Evolutionary conservation across 2,329 filamentous ascomycete species (phyloP).

Genomic region (Thelonectria rubi): DNA sequence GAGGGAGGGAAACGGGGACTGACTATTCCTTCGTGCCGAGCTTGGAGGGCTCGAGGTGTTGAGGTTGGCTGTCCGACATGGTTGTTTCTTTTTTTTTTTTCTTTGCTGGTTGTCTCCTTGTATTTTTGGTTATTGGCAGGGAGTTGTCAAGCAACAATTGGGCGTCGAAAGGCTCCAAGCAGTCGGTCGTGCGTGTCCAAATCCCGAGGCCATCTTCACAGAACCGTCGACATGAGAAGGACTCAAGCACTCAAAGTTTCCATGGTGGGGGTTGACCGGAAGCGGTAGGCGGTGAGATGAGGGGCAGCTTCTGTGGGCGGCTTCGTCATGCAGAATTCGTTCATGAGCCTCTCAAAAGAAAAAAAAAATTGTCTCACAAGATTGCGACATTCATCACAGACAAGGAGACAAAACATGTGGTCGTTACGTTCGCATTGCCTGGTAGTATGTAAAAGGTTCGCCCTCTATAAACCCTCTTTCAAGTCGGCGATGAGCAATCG

Average conservation of each 20-base stretch:
- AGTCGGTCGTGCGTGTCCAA: conserved; percentile 6
- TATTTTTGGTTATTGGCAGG: no score
- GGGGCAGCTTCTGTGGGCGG: conserved; percentile 6
- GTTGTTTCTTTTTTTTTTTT: neutral
- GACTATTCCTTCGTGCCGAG: conserved; percentile 94
- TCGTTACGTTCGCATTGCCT: conserved; percentile 28
- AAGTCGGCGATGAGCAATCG: conserved; percentile 9
- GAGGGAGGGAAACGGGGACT: conserved; percentile 44
- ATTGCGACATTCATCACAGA: neutral
- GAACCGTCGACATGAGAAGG: neutral
- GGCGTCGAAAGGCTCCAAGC: neutral
- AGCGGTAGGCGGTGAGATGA: conserved; percentile 40
- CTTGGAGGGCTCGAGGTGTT: conserved; percentile 76
- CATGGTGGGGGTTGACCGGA: conserved; percentile 38
- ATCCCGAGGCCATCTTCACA: conserved; percentile 23
- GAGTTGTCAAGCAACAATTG: no score
- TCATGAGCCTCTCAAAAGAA: neutral
- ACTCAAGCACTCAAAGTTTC: neutral
- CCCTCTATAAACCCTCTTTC: conserved; percentile 20
- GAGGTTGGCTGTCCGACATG: conserved; percentile 55
- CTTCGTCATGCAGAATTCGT: neutral
- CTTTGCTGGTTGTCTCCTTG: no score
- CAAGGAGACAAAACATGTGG: neutral
- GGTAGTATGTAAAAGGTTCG: conserved; percentile 23
- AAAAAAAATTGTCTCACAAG: no score